phyloP scores from a whole-genome alignment of 768 basidiomycete species.

The Imleria badia region DNA sequence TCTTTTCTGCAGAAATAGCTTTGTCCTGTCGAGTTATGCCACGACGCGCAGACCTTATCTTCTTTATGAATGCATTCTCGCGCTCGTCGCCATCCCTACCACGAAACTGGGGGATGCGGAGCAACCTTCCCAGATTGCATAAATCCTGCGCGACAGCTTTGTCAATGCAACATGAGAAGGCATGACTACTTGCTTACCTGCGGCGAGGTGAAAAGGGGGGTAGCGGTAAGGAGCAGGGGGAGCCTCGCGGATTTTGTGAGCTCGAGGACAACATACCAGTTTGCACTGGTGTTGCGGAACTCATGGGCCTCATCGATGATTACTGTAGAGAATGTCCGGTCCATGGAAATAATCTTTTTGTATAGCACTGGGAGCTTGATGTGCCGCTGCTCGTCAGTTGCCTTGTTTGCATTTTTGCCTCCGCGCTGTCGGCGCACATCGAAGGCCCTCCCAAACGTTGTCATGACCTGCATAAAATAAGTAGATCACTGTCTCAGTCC shows the following conservation, averaged over 20 bases:
- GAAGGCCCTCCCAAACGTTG: constrained; percentile 7
- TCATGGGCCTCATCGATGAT: constrained; percentile 2
- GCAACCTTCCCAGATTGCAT: constrained; percentile 6
- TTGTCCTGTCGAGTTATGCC: constrained; percentile 1
- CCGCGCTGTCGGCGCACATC: not conserved
- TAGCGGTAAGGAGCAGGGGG: constrained; percentile 2
- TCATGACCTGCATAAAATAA: constrained; percentile 4
- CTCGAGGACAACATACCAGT: constrained; percentile 2
- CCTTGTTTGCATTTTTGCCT: constrained; percentile 3
- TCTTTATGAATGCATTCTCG: not conserved
- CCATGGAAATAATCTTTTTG: constrained; percentile 1
- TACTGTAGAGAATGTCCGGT: not conserved
- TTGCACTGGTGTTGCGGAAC: constrained; percentile 3
- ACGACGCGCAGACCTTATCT: not conserved
- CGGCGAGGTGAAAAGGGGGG: constrained; percentile 3
- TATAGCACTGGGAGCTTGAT: constrained; percentile 7
- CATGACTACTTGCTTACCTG: not conserved
- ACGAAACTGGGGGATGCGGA: not conserved
- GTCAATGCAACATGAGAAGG: not conserved
- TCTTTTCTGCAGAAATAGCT: not conserved
- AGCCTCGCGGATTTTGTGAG: constrained; percentile 5
- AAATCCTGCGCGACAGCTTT: not conserved
- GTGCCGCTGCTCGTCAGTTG: not conserved
- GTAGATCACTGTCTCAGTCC: too few species aligned
- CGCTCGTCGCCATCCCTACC: not conserved